Conservation (phyloP, 2,329 filamentous ascomycete species). For the Colletotrichum sp. region DNA sequence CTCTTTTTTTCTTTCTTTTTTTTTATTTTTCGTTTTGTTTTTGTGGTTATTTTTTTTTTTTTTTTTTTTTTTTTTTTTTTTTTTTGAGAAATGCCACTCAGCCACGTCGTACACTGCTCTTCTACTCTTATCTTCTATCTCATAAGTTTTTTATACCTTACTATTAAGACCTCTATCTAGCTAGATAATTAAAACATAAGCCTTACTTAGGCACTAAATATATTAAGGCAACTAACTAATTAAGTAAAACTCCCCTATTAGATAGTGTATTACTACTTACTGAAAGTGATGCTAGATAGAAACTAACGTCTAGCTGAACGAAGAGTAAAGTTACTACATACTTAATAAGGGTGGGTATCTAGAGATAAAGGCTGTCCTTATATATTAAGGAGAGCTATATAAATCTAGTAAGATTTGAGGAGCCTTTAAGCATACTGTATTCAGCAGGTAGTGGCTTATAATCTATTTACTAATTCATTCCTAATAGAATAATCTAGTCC, state of each 20-base stretch:
- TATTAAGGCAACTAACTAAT: neutral
- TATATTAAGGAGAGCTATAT: no score
- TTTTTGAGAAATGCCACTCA: neutral
- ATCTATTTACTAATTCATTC: no score
- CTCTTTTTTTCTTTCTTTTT: no score
- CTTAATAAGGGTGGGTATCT: fast-evolving
- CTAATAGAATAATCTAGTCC: no score
- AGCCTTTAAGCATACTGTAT: no score
- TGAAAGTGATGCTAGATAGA: neutral
- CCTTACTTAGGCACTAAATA: no score
- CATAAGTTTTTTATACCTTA: neutral
- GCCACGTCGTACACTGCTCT: neutral
- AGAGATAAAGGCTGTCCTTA: neutral
- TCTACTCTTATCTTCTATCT: no score
- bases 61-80: no score
- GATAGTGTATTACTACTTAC: fast-evolving
- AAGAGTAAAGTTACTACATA: neutral
- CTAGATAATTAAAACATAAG: no score
- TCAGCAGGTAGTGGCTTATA: no score
- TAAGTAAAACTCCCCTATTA: fast-evolving
- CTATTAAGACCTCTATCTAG: neutral
- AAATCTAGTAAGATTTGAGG: no score
- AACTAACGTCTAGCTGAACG: fast-evolving
- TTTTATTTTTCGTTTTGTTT: no score
- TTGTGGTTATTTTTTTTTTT: neutral